Evolutionary conservation across 306 rosid genomes (phyloP).

Genomic region (Cucurbita pepo): DNA sequence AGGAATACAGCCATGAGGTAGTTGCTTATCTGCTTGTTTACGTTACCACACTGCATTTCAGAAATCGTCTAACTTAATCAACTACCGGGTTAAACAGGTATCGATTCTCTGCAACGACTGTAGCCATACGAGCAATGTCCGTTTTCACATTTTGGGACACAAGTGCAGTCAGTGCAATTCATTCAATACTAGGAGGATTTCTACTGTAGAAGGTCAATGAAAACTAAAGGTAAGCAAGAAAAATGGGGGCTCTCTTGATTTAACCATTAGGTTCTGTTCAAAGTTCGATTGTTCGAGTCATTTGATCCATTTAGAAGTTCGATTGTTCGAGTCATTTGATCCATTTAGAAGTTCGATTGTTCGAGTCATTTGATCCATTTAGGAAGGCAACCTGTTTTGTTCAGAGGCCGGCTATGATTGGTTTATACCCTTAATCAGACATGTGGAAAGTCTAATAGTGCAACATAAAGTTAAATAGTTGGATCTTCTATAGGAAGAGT

Average conservation of each 20-base stretch:
- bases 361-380: not conserved
- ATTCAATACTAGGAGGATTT: constrained; percentile 52
- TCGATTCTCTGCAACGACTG: constrained; percentile 67
- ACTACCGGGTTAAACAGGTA: constrained; percentile 26
- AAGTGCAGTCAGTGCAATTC: constrained; percentile 46
- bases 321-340: not conserved
- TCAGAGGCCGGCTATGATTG: not conserved
- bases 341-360: not conserved
- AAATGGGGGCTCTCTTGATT: not conserved
- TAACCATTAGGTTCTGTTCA: not conserved
- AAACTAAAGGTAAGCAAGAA: constrained; percentile 1
- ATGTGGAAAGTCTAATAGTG: not conserved
- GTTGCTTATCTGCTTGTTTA: constrained; percentile 4
- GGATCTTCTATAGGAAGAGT: not conserved
- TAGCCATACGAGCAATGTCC: constrained; percentile 21
- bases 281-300: not conserved
- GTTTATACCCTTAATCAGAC: not conserved
- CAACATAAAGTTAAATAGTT: not conserved
- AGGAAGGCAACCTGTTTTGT: not conserved
- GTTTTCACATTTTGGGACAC: constrained; percentile 49
- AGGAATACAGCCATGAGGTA: constrained; percentile 41
- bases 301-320: not conserved
- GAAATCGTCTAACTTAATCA: not conserved
- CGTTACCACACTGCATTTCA: not conserved
- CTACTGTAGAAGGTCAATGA: constrained; percentile 11